phyloP scores from a whole-genome alignment of 805 yeast species.

The Lachancea kluyveri region DNA sequence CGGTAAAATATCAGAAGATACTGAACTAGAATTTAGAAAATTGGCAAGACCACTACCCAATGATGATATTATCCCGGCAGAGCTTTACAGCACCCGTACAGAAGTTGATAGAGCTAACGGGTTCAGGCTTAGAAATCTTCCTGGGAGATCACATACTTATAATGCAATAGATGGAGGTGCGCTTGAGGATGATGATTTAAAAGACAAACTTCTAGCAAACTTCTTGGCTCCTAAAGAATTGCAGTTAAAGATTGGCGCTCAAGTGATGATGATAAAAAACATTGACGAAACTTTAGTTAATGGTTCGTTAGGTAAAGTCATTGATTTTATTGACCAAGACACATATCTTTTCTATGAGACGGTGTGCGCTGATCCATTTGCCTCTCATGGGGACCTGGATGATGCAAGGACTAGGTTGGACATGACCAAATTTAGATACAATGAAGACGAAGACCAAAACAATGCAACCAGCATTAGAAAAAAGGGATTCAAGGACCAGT shows the following conservation, averaged over 20 bases:
- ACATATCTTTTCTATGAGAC: constrained; percentile 39
- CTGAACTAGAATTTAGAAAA: constrained; percentile 43
- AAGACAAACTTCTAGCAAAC: constrained; percentile 43
- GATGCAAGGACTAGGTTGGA: constrained; percentile 18
- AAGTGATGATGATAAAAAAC: constrained; percentile 78
- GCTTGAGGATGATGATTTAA: constrained; percentile 34
- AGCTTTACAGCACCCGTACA: constrained; percentile 61
- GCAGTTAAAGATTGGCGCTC: constrained; percentile 62
- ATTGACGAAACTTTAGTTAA: constrained; percentile 67
- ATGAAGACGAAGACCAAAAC: constrained; percentile 14
- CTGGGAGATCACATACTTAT: constrained; percentile 39
- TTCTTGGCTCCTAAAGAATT: constrained; percentile 58
- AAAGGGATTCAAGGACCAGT: constrained; percentile 19
- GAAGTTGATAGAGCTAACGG: constrained; percentile 68
- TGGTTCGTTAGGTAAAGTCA: constrained; percentile 68
- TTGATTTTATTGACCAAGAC: constrained; percentile 49
- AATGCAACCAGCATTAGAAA: constrained; percentile 14
- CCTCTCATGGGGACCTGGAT: constrained; percentile 16
- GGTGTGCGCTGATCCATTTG: constrained; percentile 14
- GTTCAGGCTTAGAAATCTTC: constrained; percentile 39
- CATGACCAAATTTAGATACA: constrained; percentile 11
- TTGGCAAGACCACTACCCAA: constrained; percentile 47
- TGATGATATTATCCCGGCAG: constrained; percentile 67
- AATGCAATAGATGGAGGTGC: constrained; percentile 52
- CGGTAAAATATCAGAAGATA: constrained; percentile 48